Evolutionary conservation across 176 grass and related monocot species (phyloP).

Genomic region (Lolium multiflorum): DNA sequence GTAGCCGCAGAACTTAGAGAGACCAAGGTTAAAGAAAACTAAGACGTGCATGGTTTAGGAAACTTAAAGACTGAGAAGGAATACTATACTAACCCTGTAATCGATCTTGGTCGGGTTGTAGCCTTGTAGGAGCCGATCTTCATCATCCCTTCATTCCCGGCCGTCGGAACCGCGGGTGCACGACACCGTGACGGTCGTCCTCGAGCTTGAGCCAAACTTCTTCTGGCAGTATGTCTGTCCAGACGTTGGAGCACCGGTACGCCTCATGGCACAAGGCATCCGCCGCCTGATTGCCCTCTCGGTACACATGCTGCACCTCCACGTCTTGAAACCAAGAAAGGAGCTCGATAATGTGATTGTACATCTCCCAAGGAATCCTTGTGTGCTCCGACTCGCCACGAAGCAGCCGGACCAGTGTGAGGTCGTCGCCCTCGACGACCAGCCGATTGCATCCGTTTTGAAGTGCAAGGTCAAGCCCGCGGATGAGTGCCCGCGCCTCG

Average conservation of each 20-base stretch:
- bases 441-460: neutral
- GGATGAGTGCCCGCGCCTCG: conserved; percentile 11
- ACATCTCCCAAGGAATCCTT: neutral
- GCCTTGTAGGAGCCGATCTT: too few species aligned
- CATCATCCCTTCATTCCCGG: neutral
- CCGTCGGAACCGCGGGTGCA: neutral
- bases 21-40: too few species aligned
- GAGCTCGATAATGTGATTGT: neutral
- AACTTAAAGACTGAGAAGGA: too few species aligned
- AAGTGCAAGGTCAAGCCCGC: neutral
- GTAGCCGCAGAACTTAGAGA: too few species aligned
- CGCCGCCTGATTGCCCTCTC: neutral
- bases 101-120: too few species aligned
- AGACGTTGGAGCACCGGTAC: neutral
- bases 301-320: neutral
- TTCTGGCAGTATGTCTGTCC: neutral
- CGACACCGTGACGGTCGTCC: neutral
- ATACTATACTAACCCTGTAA: too few species aligned
- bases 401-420: neutral
- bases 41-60: too few species aligned
- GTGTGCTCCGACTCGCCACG: neutral
- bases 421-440: neutral
- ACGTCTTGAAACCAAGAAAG: neutral
- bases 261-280: neutral
- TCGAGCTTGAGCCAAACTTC: neutral